Conservation (phyloP, 75 land plant genomes). For the Selaginella tamariscina region DNA sequence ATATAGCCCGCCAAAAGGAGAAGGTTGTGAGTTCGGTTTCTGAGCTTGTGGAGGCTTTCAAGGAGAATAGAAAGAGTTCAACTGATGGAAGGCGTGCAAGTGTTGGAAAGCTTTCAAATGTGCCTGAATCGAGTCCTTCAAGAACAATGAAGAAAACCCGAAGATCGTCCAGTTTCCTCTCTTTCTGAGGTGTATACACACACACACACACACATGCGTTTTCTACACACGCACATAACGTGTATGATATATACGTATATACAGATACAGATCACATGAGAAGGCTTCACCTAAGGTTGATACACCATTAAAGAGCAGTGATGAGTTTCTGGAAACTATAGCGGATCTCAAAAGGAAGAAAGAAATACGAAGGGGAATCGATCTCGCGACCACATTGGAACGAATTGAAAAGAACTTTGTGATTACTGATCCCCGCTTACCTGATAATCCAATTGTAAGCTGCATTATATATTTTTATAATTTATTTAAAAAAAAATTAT, state of each 20-base stretch:
- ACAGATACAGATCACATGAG: background rate
- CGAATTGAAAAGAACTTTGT: constrained; percentile 98
- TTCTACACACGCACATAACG: too few relatives aligned
- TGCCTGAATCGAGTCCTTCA: background rate
- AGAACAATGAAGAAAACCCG: background rate
- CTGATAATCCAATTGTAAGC: constrained; percentile 94
- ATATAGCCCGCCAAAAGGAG: constrained; percentile 83
- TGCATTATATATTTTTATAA: background rate
- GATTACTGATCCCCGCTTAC: constrained; percentile 87
- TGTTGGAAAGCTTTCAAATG: background rate
- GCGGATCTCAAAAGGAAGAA: constrained; percentile 52
- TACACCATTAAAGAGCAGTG: constrained; percentile 38
- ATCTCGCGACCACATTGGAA: constrained; percentile 88
- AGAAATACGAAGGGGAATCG: constrained; percentile 82
- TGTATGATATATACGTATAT: too few relatives aligned
- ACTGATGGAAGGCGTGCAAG: background rate
- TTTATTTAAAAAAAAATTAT: background rate
- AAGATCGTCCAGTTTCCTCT: background rate
- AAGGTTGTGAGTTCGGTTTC: constrained; percentile 54
- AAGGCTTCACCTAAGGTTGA: background rate
- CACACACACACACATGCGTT: too few relatives aligned
- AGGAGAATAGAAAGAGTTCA: constrained; percentile 12
- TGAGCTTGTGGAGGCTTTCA: constrained; percentile 79
- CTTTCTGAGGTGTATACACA: background rate
- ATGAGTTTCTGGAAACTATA: constrained; percentile 38